phyloP scores from a whole-genome alignment of 2,329 filamentous ascomycete species.

The Botrytis aclada region DNA sequence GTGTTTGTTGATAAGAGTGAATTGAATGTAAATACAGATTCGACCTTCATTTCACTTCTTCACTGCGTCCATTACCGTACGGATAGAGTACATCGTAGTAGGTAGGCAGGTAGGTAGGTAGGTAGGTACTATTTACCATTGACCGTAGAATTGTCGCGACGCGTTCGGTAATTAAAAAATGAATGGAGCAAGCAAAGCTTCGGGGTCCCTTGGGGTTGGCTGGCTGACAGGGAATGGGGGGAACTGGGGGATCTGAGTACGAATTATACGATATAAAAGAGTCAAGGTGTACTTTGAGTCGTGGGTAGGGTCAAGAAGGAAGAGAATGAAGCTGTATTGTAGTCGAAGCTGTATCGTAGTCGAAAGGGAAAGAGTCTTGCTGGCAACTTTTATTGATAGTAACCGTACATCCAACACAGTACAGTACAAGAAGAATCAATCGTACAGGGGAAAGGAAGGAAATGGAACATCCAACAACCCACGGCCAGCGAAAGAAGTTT shows the following conservation, averaged over 20 bases:
- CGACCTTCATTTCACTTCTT: background rate
- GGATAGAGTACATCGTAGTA: background rate
- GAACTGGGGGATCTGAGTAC: background rate
- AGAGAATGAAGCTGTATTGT: background rate
- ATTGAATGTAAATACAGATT: background rate
- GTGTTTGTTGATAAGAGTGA: background rate
- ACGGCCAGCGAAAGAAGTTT: background rate
- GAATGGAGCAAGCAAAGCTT: background rate
- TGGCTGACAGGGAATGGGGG: background rate
- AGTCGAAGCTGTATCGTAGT: background rate
- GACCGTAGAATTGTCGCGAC: constrained; percentile 21
- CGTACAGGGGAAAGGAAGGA: background rate
- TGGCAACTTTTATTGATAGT: constrained; percentile 2
- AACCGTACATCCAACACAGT: background rate
- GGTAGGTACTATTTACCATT: background rate
- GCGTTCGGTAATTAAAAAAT: constrained; percentile 22
- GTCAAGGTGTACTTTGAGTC: background rate
- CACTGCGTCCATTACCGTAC: background rate
- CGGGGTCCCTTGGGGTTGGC: background rate
- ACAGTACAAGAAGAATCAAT: background rate
- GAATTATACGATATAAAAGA: background rate
- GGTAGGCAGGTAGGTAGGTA: no score
- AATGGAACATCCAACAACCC: background rate
- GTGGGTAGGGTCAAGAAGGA: background rate
- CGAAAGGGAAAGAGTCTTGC: background rate